These are phyloP conservation scores for Sporothrix dimorphospora DNA, from an alignment of 2,329 filamentous ascomycete genomes.

Conservation along the genomic window DNA sequence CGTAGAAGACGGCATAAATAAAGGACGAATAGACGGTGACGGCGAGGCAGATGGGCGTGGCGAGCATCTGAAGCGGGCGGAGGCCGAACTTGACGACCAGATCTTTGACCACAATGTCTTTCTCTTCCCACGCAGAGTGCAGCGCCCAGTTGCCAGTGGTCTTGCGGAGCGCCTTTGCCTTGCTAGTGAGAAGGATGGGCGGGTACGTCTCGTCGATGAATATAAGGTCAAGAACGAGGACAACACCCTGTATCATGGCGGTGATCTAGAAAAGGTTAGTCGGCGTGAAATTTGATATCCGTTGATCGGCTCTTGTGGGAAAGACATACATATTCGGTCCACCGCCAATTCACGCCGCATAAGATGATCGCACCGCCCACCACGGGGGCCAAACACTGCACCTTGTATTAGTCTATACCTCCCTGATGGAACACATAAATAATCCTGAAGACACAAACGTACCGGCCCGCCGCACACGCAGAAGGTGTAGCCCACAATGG, in stretches of 20 bases:
- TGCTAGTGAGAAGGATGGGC: conserved; percentile 13
- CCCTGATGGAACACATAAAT: background rate
- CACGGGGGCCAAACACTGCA: background rate
- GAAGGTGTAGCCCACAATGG: conserved; percentile 22
- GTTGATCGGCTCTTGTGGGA: background rate
- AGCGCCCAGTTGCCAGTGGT: conserved; percentile 14
- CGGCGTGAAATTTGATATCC: background rate
- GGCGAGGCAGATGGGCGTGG: conserved; percentile 16
- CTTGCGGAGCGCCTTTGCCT: conserved; percentile 20
- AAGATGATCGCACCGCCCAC: background rate
- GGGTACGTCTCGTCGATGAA: conserved; percentile 26
- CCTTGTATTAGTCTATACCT: background rate
- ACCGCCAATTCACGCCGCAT: background rate
- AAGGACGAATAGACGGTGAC: conserved; percentile 22
- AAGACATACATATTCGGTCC: conserved; percentile 13
- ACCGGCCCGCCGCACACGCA: conserved; percentile 9
- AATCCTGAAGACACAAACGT: background rate
- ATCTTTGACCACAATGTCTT: conserved; percentile 13
- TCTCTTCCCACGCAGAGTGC: conserved; percentile 24
- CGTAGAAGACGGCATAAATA: conserved; percentile 21
- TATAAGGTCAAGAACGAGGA: conserved; percentile 12
- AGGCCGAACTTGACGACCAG: conserved; percentile 24
- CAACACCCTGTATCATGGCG: background rate
- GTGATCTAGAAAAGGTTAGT: background rate
- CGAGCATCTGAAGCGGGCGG: conserved; percentile 19